phyloP scores from a whole-genome alignment of 2,329 filamentous ascomycete species.

The Alternaria dauci region DNA sequence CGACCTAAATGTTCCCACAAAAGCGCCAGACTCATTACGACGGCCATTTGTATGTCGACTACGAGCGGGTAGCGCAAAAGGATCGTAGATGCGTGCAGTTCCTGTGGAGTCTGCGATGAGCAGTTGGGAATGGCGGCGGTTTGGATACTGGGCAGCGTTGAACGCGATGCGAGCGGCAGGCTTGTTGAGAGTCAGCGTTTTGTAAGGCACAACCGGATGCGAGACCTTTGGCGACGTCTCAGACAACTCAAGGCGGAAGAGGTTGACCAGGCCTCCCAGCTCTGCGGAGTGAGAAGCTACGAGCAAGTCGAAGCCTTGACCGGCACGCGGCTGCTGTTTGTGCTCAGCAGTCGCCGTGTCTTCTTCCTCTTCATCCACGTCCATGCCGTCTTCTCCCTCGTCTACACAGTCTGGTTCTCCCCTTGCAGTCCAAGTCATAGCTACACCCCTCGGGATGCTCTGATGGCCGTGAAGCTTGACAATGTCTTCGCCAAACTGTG shows the following conservation, averaged over 20 bases:
- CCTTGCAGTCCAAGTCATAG: constrained; percentile 61
- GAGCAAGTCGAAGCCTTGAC: constrained; percentile 51
- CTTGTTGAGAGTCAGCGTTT: constrained; percentile 58
- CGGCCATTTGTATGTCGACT: constrained; percentile 30
- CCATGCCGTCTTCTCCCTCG: constrained; percentile 46
- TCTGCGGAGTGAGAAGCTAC: constrained; percentile 54
- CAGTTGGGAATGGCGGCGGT: constrained; percentile 62
- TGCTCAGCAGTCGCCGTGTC: constrained; percentile 25
- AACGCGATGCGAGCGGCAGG: constrained; percentile 63
- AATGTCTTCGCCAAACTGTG: constrained; percentile 56
- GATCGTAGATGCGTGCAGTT: constrained; percentile 66
- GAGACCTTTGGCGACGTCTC: constrained; percentile 50
- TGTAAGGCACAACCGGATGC: constrained; percentile 53
- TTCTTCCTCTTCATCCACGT: constrained; percentile 44
- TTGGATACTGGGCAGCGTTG: constrained; percentile 62
- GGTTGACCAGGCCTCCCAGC: constrained; percentile 50
- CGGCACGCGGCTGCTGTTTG: constrained; percentile 25
- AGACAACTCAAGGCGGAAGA: constrained; percentile 52
- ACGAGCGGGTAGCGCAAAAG: constrained; percentile 51
- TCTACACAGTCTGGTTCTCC: constrained; percentile 28
- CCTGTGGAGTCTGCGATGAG: constrained; percentile 65
- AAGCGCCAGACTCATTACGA: constrained; percentile 36
- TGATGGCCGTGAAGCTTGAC: constrained; percentile 61
- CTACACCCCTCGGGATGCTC: constrained; percentile 60
- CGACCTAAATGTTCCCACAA: constrained; percentile 45